Percentiles rank a stretch among this genome's conserved stretches.
Conservation (phyloP, 495 filamentous ascomycete genomes). For the Zalerion maritima region DNA sequence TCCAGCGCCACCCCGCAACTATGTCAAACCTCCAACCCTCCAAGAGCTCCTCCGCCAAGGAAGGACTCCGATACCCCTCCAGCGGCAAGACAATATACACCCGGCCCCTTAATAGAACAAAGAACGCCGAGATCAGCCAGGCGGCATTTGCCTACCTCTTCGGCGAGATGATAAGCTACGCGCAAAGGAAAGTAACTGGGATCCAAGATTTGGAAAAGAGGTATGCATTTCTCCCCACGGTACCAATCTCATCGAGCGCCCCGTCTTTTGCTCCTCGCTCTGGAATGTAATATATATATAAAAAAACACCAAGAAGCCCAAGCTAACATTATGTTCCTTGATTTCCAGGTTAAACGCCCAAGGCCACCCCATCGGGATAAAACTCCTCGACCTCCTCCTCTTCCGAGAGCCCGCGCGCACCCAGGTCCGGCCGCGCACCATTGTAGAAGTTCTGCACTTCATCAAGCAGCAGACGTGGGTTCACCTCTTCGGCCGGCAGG, state of each 20-base stretch:
- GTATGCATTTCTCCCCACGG: slow-evolving; percentile 28
- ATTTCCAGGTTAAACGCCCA: slow-evolving; percentile 66
- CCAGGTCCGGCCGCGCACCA: slow-evolving; percentile 66
- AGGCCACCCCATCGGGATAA: slow-evolving; percentile 88
- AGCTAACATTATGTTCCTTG: slow-evolving; percentile 2
- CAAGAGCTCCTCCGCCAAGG: slow-evolving; percentile 22
- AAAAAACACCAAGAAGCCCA: not conserved
- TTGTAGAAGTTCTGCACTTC: slow-evolving; percentile 86
- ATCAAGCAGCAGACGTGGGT: slow-evolving; percentile 83
- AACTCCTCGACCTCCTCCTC: slow-evolving; percentile 87
- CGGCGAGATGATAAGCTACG: slow-evolving; percentile 91
- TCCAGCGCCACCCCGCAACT: too few relatives aligned
- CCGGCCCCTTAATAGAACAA: slow-evolving; percentile 77
- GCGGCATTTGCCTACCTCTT: slow-evolving; percentile 94
- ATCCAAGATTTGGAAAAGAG: slow-evolving; percentile 88
- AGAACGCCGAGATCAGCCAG: slow-evolving; percentile 74
- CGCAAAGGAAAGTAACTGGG: slow-evolving; percentile 75
- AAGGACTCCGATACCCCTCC: slow-evolving; percentile 80
- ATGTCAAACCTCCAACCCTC: slow-evolving; percentile 25
- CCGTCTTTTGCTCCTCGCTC: not conserved
- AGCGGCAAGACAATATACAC: slow-evolving; percentile 97
- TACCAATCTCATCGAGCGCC: not conserved
- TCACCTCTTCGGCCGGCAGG: slow-evolving; percentile 78
- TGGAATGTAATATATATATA: slow-evolving; percentile 1
- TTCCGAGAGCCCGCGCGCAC: slow-evolving; percentile 55